Evolutionary conservation across 2,329 filamentous ascomycete genomes (phyloP), one percentile per base, ranked within the genome.

Genomic region (Juglanconis sp.): DNA sequence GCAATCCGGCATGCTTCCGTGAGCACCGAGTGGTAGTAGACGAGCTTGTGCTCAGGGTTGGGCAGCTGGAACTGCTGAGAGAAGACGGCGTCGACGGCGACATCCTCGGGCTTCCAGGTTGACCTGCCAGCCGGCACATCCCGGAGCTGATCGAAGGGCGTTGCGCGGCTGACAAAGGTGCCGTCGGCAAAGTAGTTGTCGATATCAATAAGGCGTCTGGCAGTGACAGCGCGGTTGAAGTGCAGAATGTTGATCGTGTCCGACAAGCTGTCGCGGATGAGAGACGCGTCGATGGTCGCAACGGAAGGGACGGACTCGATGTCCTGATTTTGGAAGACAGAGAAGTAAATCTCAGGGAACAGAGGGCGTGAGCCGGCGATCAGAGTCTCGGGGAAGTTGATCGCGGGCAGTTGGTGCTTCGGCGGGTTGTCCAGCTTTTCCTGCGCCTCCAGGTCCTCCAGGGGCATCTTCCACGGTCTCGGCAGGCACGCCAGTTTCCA

Each of bases 31-130:
- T 99, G 95, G 73, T 97, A 99, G 76, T 96, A 99, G 9, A 99
- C 91, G 1, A 96, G 81, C 75, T 97, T 97, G 76, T 96, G 92
- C 74, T 96, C 92, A 0, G 95, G 87, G 3, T 81, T 82, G 4
- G 95, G 95, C 42, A 99, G 83, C 73, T 92, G 90, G 71, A 96
- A 91, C 47, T 99, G 81, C 74, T 98, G 94, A 1, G 93, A 96
- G 74, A 99, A 99, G 60, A 98, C 92, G 5, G 94, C 92, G 73
- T 99, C 95, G n/a, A 99, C 92, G 3, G 90, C 91, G 61, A 98
- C 90, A 75, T 99, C 95, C 76, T 99, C 95, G 0, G 95, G 92
- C 75, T 99, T 99, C 94, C 95, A 99, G 0, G 91, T 93, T 13
- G 89, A 86, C 65, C 83, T 82, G 57, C 85, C 82, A 1, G 77